Evolutionary conservation across 1,139 yeast genomes (phyloP), one percentile per base, ranked within the genome.

Genomic region (Candida glucosophila): DNA sequence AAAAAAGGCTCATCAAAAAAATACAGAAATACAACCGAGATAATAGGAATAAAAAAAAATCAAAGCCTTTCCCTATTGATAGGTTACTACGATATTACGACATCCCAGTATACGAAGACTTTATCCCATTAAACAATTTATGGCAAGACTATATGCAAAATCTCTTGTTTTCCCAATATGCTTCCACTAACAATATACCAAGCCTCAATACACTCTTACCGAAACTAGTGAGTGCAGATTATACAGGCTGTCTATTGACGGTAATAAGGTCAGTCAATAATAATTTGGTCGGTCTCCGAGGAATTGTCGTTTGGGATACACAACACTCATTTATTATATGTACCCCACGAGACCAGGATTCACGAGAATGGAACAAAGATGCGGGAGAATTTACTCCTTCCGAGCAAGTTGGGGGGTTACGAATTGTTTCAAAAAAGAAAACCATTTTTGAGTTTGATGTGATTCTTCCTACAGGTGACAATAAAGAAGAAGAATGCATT

Each of bases 281-380:
- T 2, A 67, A 73, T 25, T 44, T 73, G 29, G 66, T 77, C 5
- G 95, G 95, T 0, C 41, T 68, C 11, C 40, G 63, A 21, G 98
- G 98, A 0, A 80, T 88, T 5, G 85, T 88, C 2, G 58, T 85
- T 1, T 82, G 93, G 79, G 98, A 90, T 45, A 73, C 90, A 5
- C 88, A 82, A 45, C 73, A 78, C 39, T 69, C 73, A 29, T 80
- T 85, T 43, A 70, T 85, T 4, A 40, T 88, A 25, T 74, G 79
- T 15, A 67, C 72, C 0, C 72, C 73, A 2, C 56, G 73, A 24
- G 45, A 47, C 13, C 49, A 48, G 14, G 59, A 53, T 23, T 43
- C 67, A 39, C 57, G 56, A 31, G 49, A 51, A 19, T 47, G 55
- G 41, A 43, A 49, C 14, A 51, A 43, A 25, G 13, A 29, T 8